These are phyloP conservation scores for Salpingoeca rosetta DNA, from an alignment of 78 protist genomes.

Conservation along the genomic window DNA sequence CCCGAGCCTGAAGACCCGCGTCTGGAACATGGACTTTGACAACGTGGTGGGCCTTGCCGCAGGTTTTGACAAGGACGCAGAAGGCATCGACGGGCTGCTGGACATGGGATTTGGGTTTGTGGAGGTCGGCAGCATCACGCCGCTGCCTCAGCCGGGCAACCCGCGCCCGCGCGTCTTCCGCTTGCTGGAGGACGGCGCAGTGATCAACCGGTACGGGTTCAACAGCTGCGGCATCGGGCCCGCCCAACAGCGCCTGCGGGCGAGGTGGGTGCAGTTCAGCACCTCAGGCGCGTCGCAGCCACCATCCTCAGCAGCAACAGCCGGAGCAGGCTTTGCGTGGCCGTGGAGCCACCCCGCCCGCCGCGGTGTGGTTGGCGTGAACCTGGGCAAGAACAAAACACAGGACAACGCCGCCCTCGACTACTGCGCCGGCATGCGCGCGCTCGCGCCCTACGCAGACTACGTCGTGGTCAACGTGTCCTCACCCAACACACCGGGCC, in stretches of 20 bases:
- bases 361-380: conserved; percentile 36
- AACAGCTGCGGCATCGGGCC: conserved; percentile 53
- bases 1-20: background rate
- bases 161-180: conserved; percentile 69
- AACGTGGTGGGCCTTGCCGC: conserved; percentile 72
- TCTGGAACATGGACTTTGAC: background rate
- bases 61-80: conserved; percentile 63
- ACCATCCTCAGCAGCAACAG: too few relatives aligned
- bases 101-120: conserved; percentile 62
- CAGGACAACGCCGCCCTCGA: conserved; percentile 40
- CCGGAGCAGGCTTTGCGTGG: too few relatives aligned
- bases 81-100: conserved; percentile 21
- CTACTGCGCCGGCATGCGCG: conserved; percentile 34
- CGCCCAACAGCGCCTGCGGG: conserved; percentile 7
- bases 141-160: conserved; percentile 74
- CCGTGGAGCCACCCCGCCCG: background rate
- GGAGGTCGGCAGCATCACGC: conserved; percentile 71
- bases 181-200: conserved; percentile 41
- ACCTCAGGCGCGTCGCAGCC: too few relatives aligned
- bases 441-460: conserved; percentile 46
- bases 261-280: background rate
- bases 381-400: conserved; percentile 67
- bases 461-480: conserved; percentile 68
- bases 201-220: conserved; percentile 80
- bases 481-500: conserved; percentile 75